Conservation (phyloP, 352 stramenopile species). For the Pythium sp. region DNA sequence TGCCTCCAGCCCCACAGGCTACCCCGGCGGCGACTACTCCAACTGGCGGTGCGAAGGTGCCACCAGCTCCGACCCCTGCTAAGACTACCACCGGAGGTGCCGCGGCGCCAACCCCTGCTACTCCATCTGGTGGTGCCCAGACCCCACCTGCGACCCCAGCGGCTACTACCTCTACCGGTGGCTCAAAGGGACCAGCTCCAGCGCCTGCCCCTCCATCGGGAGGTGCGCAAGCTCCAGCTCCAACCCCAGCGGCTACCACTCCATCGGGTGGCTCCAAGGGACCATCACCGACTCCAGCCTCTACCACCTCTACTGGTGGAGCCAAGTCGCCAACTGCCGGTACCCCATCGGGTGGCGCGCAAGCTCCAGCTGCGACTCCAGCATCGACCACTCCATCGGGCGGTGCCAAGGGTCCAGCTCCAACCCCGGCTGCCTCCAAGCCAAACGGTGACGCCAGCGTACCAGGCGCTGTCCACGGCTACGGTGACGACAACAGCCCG, state of each 20-base stretch:
- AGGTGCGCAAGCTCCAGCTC: not conserved
- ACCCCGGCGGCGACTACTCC: constrained; percentile 6
- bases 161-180: not conserved
- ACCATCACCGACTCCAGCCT: constrained; percentile 4
- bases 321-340: constrained; percentile 1
- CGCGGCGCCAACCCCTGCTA: not conserved
- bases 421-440: constrained; percentile 8
- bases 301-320: constrained; percentile 6
- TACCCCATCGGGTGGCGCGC: not conserved
- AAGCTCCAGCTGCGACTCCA: constrained; percentile 2
- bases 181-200: not conserved
- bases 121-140: not conserved
- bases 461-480: constrained; percentile 17
- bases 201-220: not conserved
- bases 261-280: constrained; percentile 3
- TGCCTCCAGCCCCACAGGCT: constrained; percentile 3
- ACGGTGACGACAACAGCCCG: constrained; percentile 6
- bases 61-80: constrained; percentile 7
- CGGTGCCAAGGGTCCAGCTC: not conserved
- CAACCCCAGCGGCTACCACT: not conserved
- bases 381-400: not conserved
- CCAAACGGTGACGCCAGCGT: constrained; percentile 6
- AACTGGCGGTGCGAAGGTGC: not conserved
- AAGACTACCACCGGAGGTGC: not conserved
- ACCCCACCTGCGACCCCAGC: not conserved